A percentile compares a stretch with the other conserved stretches of the same genome.
Evolutionary conservation across 306 rosid genomes (phyloP).

Genomic region (Vigna unguiculata): DNA sequence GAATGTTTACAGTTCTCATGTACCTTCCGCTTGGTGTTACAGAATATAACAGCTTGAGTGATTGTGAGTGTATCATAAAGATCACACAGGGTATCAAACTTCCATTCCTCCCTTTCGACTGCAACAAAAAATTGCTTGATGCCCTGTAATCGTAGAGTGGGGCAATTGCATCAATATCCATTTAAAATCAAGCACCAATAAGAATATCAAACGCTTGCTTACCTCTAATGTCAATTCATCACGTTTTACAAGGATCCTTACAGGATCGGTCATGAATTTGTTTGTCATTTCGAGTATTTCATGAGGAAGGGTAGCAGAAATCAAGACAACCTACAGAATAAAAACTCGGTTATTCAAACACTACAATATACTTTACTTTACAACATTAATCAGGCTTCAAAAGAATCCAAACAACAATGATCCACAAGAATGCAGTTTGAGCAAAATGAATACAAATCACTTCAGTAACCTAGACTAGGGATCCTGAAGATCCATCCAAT

Average conservation of each 20-base stretch:
- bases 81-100: conserved; percentile 96
- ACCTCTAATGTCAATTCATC: conserved; percentile 99
- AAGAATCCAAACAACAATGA: conserved; percentile 13
- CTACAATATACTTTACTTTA: conserved; percentile 23
- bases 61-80: conserved; percentile 96
- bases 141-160: conserved; percentile 63
- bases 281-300: conserved; percentile 97
- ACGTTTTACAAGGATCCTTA: conserved; percentile 97
- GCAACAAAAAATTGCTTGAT: conserved; percentile 99
- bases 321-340: conserved; percentile 77
- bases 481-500: conserved; percentile 2
- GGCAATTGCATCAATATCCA: conserved; percentile 36
- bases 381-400: conserved; percentile 7
- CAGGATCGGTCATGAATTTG: conserved; percentile 99
- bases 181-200: conserved; percentile 11
- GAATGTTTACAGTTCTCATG: conserved; percentile 10
- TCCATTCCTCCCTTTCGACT: conserved; percentile 98
- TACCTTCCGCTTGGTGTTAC: conserved; percentile 98
- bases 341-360: conserved; percentile 35
- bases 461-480: background rate
- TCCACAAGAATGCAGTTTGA: conserved; percentile 1
- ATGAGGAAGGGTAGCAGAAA: conserved; percentile 99
- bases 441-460: background rate
- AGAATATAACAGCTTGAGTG: conserved; percentile 98
- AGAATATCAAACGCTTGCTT: conserved; percentile 35